A percentile compares a stretch with the other conserved stretches of the same genome.
Conservation (phyloP, 2,329 filamentous ascomycete species). For the Diaporthe ampelina region DNA sequence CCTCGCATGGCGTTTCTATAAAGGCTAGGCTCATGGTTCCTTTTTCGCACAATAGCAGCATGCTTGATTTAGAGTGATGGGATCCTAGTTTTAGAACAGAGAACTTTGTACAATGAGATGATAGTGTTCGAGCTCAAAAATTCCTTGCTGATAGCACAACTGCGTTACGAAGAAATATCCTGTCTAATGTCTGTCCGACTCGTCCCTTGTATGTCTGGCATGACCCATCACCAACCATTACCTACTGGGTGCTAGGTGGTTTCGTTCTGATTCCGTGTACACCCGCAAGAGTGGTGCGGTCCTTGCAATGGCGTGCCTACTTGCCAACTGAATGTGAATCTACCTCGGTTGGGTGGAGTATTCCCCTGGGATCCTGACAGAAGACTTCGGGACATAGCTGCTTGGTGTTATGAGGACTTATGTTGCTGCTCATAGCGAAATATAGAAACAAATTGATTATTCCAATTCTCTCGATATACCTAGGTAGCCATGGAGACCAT, state of each 20-base stretch:
- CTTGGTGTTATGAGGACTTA: not conserved
- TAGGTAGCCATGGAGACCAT: not conserved
- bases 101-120: not conserved
- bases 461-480: not conserved
- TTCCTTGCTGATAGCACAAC: too few relatives aligned
- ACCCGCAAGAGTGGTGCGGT: too few relatives aligned
- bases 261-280: too few relatives aligned
- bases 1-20: slow-evolving; percentile 23
- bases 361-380: too few relatives aligned
- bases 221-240: not conserved
- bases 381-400: not conserved
- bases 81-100: not conserved
- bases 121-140: not conserved
- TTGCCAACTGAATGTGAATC: not conserved
- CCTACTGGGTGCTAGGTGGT: too few relatives aligned
- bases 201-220: not conserved
- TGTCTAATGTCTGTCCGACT: not conserved
- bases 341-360: not conserved
- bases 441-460: not conserved
- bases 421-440: too few relatives aligned
- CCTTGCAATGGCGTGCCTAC: not conserved
- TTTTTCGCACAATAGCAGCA: not conserved
- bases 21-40: not conserved
- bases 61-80: slow-evolving; percentile 2
- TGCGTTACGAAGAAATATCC: not conserved